Evolutionary conservation across 2,329 filamentous ascomycete species (phyloP), one percentile per base, ranked within the genome.

Genomic region (Huntiella decipiens): DNA sequence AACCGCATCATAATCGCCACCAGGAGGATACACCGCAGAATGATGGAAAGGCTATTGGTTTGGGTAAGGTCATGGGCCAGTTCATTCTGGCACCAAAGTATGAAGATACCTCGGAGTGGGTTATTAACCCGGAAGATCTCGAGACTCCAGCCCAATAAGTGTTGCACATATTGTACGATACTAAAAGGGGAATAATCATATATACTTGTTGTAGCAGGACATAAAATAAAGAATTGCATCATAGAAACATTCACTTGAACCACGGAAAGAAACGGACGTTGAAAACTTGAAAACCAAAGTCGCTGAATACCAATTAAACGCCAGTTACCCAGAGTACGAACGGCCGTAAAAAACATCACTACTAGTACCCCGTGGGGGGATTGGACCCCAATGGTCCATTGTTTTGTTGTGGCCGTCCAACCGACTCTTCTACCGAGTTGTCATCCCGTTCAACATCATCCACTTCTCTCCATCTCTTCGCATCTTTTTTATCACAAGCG

Each of bases 41-140:
- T 35, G 49, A 49, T 31, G 51, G 51, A 8, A 32, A 43, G 16
- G 51, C 50, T 6, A 45, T 71, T 47, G 72, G 72, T 40, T 76
- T 79, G 71, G 75, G 75, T 42, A 68, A 71, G 54, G 67, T 79
- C 49, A 70, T 73, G 63, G 73, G 73, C 43, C 71, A 72, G 50
- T 78, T 78, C 56, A 66, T 74, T 13, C 60, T 75, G 13, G 71
- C 70, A 19, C 73, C 73, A 5, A 64, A 69, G 38, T 77, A 70
- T 63, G 66, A 65, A 34, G 71, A 74, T 43, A 70, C 73, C 53
- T 64, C 70, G 46, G 70, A 73, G 28, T 76, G 71, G 71, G 59
- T 65, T 11, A 67, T 52, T 6, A 57, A 57, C 43, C 56, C 61
- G 5, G 56, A 60, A 31, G 60, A 60, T 11, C 53, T 65, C 33